Conservation (phyloP, 2,329 filamentous ascomycete genomes). For the Intubia oerlemansii region DNA sequence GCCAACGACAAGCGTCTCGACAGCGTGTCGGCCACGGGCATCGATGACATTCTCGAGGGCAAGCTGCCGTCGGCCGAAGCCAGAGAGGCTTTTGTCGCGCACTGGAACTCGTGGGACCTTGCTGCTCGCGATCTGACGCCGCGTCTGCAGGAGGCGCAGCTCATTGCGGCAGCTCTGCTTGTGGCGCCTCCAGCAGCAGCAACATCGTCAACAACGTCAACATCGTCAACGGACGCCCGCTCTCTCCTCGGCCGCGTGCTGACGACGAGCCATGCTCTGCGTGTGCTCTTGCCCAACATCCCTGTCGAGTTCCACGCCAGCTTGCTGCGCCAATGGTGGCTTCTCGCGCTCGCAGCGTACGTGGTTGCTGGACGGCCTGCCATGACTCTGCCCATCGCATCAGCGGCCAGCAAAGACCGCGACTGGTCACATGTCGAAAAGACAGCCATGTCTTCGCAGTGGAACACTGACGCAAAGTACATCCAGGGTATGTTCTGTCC, state of each 20-base stretch:
- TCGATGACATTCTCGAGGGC: constrained; percentile 35
- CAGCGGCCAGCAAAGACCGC: too few relatives aligned
- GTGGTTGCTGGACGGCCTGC: constrained; percentile 52
- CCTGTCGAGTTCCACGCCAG: constrained; percentile 50
- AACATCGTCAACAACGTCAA: too few relatives aligned
- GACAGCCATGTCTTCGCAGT: constrained; percentile 45
- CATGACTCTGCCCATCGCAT: too few relatives aligned
- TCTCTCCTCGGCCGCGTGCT: constrained; percentile 63
- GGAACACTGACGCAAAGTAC: constrained; percentile 58
- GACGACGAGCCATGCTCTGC: constrained; percentile 69
- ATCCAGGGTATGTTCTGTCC: constrained; percentile 43
- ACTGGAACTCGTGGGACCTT: constrained; percentile 67
- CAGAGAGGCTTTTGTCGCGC: constrained; percentile 52
- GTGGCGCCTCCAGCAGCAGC: too few relatives aligned
- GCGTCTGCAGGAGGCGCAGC: constrained; percentile 54
- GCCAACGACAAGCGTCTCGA: constrained; percentile 49
- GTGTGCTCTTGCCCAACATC: constrained; percentile 63
- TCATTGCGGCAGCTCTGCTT: constrained; percentile 37
- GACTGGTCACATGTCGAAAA: too few relatives aligned
- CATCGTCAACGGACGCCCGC: too few relatives aligned
- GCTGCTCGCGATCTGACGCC: constrained; percentile 31
- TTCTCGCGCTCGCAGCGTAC: constrained; percentile 61
- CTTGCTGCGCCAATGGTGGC: constrained; percentile 75
- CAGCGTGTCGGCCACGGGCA: constrained; percentile 28
- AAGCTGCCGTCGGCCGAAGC: constrained; percentile 19